Evolutionary conservation across 768 basidiomycete species (phyloP), one percentile per base, ranked within the genome.

Genomic region (Crassisporium funariophilum): DNA sequence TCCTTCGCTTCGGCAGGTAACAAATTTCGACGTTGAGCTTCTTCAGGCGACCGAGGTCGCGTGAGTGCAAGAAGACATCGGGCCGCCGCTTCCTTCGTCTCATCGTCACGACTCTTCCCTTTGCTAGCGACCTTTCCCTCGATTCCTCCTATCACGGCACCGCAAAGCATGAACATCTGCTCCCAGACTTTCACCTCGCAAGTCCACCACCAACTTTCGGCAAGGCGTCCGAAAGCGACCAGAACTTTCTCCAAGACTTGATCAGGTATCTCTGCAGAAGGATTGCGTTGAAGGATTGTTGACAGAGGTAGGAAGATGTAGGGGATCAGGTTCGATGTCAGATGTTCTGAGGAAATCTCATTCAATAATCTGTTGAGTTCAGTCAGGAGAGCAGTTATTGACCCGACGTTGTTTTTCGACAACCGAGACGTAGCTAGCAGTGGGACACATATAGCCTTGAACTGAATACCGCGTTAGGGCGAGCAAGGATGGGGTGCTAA

Each of bases 251-350:
- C 91, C 37, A 95, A 69, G 22, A 93, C 68, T 56, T 85, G 85
- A 57, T 93, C 86, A 6, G 91, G 87, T 37, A 95, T 85, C 11
- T 77, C 71, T 5, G 76, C 59, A 2, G 84, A 77, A 12, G 77
- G 58, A 61, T 94, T 91, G 23, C 89, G 83, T 39, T 87, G 84
- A 25, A 98, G 76, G 40, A 97, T 81, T 21, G 84, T 81, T 2
- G 92, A 92, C 31, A 98, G 64, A 3, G 95, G 95, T 56, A 92
- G 88, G 67, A 95, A 90, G 21, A 83, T 72, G 64, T 98, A 98
- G 35, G 87, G 84, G 35, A 91, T 80, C 38, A 93, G 74, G 12
- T 79, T 77, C 0, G 79, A 60, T 1, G 78, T 72, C 25, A 91
- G 74, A 20, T 53, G 46, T 46, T 70, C 65, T 10, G 68, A 53